These are phyloP conservation scores for Podaxis sp. DNA, from an alignment of 768 basidiomycete genomes.

Conservation along the genomic window DNA sequence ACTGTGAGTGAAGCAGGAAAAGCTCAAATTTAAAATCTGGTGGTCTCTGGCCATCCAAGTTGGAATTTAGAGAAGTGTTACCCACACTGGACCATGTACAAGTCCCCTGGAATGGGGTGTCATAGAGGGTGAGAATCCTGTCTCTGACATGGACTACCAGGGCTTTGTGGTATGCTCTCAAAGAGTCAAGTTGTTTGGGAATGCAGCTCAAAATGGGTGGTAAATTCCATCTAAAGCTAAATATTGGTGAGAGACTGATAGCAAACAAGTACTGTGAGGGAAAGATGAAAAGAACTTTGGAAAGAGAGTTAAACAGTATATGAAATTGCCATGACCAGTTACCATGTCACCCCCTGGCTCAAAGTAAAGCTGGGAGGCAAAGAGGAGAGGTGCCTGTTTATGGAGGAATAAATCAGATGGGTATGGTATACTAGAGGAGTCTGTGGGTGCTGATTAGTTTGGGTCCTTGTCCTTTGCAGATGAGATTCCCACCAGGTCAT, in stretches of 20 bases:
- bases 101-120: constrained; percentile 78
- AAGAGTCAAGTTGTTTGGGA: constrained; percentile 85
- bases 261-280: constrained; percentile 81
- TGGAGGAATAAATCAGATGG: too few relatives aligned
- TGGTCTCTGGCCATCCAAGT: constrained; percentile 56
- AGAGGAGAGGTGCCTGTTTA: too few relatives aligned
- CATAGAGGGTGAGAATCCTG: constrained; percentile 75
- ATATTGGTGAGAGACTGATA: constrained; percentile 80
- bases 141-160: constrained; percentile 48
- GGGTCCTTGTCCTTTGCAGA: too few relatives aligned
- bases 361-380: too few relatives aligned
- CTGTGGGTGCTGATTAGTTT: too few relatives aligned
- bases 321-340: too few relatives aligned
- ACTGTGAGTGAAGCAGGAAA: constrained; percentile 83
- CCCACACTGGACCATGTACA: constrained; percentile 68
- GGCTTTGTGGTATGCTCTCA: constrained; percentile 67
- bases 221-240: constrained; percentile 85
- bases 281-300: constrained; percentile 81
- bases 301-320: constrained; percentile 79
- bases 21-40: constrained; percentile 84
- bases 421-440: too few relatives aligned
- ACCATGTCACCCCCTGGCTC: too few relatives aligned
- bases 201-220: constrained; percentile 82
- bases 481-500: too few relatives aligned
- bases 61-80: constrained; percentile 78